These are phyloP conservation scores for Kentomonas sorsogonicus DNA, from an alignment of 208 protist species.

Conservation along the genomic window DNA sequence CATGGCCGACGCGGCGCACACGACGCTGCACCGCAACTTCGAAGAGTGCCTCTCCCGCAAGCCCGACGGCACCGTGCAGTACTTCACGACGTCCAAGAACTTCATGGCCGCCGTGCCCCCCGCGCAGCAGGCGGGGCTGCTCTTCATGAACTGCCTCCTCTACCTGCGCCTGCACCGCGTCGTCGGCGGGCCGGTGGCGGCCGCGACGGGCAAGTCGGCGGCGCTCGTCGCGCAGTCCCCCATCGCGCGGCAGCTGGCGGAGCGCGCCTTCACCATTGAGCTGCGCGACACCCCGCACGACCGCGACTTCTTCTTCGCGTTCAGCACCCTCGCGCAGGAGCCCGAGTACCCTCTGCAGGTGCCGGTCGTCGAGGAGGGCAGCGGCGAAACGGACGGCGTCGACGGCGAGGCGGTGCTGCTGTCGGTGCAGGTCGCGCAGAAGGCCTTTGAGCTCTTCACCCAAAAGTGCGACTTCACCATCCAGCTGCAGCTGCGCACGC, in stretches of 20 bases:
- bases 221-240: constrained; percentile 6
- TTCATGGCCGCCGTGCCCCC: constrained; percentile 51
- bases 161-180: constrained; percentile 71
- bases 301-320: constrained; percentile 49
- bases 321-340: constrained; percentile 30
- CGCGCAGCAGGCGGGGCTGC: constrained; percentile 58
- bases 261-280: constrained; percentile 16
- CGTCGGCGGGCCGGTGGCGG: neutral
- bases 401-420: constrained; percentile 50
- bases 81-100: constrained; percentile 60
- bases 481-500: constrained; percentile 64
- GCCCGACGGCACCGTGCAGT: constrained; percentile 59
- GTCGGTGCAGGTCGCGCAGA: constrained; percentile 39
- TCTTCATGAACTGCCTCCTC: constrained; percentile 57
- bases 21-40: constrained; percentile 74
- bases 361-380: constrained; percentile 10
- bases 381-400: constrained; percentile 17
- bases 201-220: neutral
- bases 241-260: constrained; percentile 24
- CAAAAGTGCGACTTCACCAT: constrained; percentile 83
- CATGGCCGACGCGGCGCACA: constrained; percentile 68
- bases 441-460: constrained; percentile 62
- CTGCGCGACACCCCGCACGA: constrained; percentile 47
- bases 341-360: constrained; percentile 43
- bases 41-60: constrained; percentile 67